Conservation (phyloP, 2,329 filamentous ascomycete genomes). For the Amauroascus niger region DNA sequence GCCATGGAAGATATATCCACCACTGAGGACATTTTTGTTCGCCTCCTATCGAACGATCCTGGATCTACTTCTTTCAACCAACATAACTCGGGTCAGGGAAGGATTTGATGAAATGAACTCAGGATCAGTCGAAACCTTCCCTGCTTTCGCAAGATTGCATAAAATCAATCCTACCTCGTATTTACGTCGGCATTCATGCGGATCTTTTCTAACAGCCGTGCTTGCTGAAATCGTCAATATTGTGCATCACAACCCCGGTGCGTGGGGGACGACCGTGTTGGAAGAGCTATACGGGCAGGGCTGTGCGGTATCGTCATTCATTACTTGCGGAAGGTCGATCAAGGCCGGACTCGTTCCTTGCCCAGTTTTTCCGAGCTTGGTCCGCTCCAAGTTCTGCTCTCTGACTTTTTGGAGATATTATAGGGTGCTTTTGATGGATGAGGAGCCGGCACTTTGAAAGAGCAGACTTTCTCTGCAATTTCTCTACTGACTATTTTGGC, state of each 20-base stretch:
- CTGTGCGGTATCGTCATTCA: not conserved
- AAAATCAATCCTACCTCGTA: slow-evolving; percentile 5
- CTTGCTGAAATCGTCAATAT: not conserved
- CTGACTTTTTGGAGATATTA: not conserved
- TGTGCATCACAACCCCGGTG: not conserved
- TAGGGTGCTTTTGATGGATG: not conserved
- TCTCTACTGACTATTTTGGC: too few species aligned
- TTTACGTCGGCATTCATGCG: not conserved
- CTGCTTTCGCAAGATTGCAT: not conserved
- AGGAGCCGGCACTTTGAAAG: not conserved
- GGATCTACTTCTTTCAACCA: not conserved
- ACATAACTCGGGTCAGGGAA: too few species aligned
- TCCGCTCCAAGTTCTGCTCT: not conserved
- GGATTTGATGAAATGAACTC: not conserved
- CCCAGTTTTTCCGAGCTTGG: not conserved
- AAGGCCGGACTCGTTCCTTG: not conserved
- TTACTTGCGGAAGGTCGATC: not conserved
- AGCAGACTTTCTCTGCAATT: too few species aligned
- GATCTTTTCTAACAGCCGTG: not conserved
- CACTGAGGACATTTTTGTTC: not conserved
- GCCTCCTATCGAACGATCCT: too few species aligned
- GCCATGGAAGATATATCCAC: slow-evolving; percentile 1
- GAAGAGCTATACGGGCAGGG: not conserved
- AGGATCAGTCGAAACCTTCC: not conserved
- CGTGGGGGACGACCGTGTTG: not conserved